A percentile compares a stretch with the other conserved stretches of the same genome.
Conservation (phyloP, 108 stramenopile genomes). For the Pseudonitzschia pungens region DNA sequence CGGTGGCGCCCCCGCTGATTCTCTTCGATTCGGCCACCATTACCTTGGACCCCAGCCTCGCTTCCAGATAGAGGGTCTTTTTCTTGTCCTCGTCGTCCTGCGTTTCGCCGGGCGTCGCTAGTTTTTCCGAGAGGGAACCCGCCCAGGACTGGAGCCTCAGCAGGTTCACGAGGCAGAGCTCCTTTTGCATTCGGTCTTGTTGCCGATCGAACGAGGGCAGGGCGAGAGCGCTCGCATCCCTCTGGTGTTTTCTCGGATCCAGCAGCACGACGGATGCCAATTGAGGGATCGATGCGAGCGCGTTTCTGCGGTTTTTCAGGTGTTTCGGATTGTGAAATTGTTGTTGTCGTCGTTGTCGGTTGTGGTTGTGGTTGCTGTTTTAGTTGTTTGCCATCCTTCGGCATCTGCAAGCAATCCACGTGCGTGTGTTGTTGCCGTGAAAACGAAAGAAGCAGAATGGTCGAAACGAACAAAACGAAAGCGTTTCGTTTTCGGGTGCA, state of each 20-base stretch:
- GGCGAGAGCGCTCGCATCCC: constrained; percentile 16
- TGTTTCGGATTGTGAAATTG: too few relatives aligned
- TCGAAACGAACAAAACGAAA: background rate
- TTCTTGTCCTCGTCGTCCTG: constrained; percentile 13
- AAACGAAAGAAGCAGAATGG: background rate
- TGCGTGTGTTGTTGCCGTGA: too few relatives aligned
- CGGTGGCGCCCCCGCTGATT: constrained; percentile 66
- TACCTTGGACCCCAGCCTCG: constrained; percentile 77
- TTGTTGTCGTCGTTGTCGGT: too few relatives aligned
- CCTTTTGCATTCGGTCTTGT: constrained; percentile 54
- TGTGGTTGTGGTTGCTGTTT: background rate
- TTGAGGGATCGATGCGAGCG: background rate
- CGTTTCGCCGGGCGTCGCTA: constrained; percentile 17
- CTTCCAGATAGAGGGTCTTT: constrained; percentile 68
- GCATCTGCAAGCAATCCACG: background rate
- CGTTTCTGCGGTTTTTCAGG: background rate
- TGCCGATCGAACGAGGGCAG: constrained; percentile 24
- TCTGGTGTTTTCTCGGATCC: background rate
- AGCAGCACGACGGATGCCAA: background rate
- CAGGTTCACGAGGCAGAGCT: constrained; percentile 65
- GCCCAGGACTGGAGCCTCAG: constrained; percentile 74
- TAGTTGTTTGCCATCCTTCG: background rate
- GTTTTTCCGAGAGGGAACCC: constrained; percentile 29
- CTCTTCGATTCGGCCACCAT: constrained; percentile 54
- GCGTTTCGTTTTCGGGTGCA: too few relatives aligned